phyloP scores from a whole-genome alignment of 257 asterid species.

The Coffea canephora region DNA sequence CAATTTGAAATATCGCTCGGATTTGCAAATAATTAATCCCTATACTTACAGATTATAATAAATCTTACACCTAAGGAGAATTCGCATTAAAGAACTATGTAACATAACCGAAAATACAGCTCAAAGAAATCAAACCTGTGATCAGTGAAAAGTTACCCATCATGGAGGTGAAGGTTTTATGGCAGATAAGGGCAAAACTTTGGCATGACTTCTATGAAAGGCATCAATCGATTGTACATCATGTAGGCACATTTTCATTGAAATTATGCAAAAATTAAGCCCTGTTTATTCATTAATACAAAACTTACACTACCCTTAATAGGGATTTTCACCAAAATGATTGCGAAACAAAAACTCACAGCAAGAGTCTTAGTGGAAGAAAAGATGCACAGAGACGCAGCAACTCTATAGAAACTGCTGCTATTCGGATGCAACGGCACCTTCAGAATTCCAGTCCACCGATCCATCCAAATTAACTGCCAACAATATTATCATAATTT shows the following conservation, averaged over 20 bases:
- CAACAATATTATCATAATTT: neutral
- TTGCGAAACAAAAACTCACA: constrained; percentile 39
- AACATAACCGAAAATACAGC: no score
- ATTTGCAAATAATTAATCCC: no score
- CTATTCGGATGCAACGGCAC: constrained; percentile 60
- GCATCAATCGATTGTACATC: no score
- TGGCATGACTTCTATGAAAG: no score
- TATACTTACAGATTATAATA: no score
- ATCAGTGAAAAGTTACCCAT: neutral
- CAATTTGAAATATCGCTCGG: neutral
- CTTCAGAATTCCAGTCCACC: constrained; percentile 78
- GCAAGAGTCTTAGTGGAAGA: constrained; percentile 49
- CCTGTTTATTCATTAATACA: neutral
- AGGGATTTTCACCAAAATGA: neutral
- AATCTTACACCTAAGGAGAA: neutral
- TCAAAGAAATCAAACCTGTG: neutral
- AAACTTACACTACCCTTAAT: neutral
- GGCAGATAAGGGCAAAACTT: no score
- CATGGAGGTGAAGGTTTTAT: no score
- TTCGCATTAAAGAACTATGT: neutral
- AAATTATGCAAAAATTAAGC: neutral
- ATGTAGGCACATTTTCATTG: no score
- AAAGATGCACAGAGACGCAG: constrained; percentile 75
- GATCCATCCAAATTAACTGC: constrained; percentile 52
- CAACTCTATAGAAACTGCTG: constrained; percentile 59